A percentile compares a stretch with the other conserved stretches of the same genome.
These are phyloP conservation scores for Tuber borchii DNA, from an alignment of 495 filamentous ascomycete species.

Conservation along the genomic window DNA sequence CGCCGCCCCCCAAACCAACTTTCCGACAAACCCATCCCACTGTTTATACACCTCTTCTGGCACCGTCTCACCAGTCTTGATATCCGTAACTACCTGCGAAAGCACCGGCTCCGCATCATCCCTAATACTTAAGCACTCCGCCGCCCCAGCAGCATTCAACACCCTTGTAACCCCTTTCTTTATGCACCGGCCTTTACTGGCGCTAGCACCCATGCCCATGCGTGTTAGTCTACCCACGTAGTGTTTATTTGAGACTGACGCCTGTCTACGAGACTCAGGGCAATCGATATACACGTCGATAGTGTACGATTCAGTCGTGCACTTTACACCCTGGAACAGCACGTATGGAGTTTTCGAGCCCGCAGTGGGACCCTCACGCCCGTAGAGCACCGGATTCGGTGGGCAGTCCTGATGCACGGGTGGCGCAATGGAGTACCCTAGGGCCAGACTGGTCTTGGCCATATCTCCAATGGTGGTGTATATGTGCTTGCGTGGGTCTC, in stretches of 20 bases:
- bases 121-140: background rate
- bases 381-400: background rate
- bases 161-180: conserved; percentile 15
- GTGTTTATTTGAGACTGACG: conserved; percentile 7
- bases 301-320: conserved; percentile 14
- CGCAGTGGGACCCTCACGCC: background rate
- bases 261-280: background rate
- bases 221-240: conserved; percentile 20
- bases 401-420: conserved; percentile 12
- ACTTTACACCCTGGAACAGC: conserved; percentile 17
- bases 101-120: conserved; percentile 14
- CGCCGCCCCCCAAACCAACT: conserved; percentile 11
- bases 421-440: conserved; percentile 21
- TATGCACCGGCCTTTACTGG: background rate
- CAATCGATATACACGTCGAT: conserved; percentile 25
- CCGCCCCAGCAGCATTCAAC: background rate
- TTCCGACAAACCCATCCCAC: conserved; percentile 25
- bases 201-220: conserved; percentile 19
- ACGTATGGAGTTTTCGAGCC: conserved; percentile 14
- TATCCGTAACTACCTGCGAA: conserved; percentile 3
- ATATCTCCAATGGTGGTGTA: conserved; percentile 34
- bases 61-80: conserved; percentile 14
- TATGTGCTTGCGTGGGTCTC: conserved; percentile 8
- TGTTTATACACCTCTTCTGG: conserved; percentile 29
- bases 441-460: conserved; percentile 13